Evolutionary conservation across 148 eudicot genomes (phyloP), one percentile per base, ranked within the genome.

Genomic region (Fallopia convolvulus): DNA sequence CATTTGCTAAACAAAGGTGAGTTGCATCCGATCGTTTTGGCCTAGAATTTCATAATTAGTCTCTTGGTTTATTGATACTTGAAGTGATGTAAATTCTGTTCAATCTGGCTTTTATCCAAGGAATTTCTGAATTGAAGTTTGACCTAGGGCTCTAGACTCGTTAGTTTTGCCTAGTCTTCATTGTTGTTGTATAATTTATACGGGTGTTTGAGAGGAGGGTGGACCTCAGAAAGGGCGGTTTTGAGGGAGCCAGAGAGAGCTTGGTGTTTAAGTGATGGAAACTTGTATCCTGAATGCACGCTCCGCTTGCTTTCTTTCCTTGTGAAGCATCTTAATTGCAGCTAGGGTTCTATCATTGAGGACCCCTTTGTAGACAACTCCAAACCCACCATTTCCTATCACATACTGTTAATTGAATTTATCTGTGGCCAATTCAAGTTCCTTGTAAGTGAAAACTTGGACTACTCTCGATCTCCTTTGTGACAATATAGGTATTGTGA

Each of bases 231-330:
- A 5, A 92, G 49, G 73, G 97, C 90, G 32, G 78, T 76, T 70
- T 87, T 81, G 78, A 95, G 92, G 44, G 94, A 77, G n/a, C 80
- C 87, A 3, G 90, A 86, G 77, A 95, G 72, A 17, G 36, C 30
- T 26, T 26, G 30, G 30, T 26, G 30, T 26, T 26, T 26, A 1
- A 26, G 30, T 74, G 76, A 1, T 75, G 33, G 63, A 56, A 71
- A 93, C 98, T 97, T 94, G 91, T 53, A 85, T 81, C 71, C 93
- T 84, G 82, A 94, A 94, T 40, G 97, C 92, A 6, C 97, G 92
- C 78, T 94, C 96, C 47, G 91, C 90, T 75, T 86, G 92, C 80
- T 91, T 94, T n/a, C 94, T 95, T 80, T 89, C 88, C 52, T 83
- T 81, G 61, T 83, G 84, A 72, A 94, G 81, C 86, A 80, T 84